Evolutionary conservation across 208 protist genomes (phyloP).

Genomic region (Naegleria fowleri): DNA sequence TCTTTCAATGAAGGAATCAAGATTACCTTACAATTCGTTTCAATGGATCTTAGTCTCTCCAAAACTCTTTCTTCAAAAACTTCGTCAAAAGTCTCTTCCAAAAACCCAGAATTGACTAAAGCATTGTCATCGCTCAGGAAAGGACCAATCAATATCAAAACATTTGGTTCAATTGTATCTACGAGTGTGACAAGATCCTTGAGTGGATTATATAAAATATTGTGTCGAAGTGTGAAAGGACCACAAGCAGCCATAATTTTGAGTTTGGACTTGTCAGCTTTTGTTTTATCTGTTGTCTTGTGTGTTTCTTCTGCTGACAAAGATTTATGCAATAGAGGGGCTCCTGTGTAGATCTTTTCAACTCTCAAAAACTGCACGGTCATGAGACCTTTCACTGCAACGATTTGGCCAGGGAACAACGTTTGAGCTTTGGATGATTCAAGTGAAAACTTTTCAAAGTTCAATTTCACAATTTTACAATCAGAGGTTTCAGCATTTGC

Average conservation of each 20-base stretch:
- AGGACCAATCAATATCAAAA: slow-evolving; percentile 12
- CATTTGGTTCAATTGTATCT: background rate
- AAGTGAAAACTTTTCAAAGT: background rate
- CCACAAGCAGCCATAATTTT: background rate
- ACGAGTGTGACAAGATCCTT: background rate
- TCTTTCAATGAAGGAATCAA: slow-evolving; percentile 12
- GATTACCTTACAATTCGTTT: background rate
- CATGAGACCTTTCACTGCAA: background rate
- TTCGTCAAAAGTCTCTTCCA: background rate
- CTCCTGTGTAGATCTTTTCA: background rate
- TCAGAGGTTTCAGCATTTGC: background rate
- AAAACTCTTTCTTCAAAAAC: background rate
- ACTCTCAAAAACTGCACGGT: background rate
- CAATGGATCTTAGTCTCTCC: no score
- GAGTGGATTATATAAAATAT: background rate
- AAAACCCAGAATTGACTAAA: background rate
- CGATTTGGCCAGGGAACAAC: slow-evolving; percentile 19
- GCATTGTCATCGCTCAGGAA: background rate
- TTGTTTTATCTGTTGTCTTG: background rate
- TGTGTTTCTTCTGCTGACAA: background rate
- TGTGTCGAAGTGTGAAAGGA: background rate
- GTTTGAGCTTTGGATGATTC: background rate
- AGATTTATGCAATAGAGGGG: background rate
- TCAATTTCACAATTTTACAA: background rate
- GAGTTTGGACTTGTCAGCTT: background rate